Conservation (phyloP, 2,329 filamentous ascomycete species). For the Penicillium sp. region DNA sequence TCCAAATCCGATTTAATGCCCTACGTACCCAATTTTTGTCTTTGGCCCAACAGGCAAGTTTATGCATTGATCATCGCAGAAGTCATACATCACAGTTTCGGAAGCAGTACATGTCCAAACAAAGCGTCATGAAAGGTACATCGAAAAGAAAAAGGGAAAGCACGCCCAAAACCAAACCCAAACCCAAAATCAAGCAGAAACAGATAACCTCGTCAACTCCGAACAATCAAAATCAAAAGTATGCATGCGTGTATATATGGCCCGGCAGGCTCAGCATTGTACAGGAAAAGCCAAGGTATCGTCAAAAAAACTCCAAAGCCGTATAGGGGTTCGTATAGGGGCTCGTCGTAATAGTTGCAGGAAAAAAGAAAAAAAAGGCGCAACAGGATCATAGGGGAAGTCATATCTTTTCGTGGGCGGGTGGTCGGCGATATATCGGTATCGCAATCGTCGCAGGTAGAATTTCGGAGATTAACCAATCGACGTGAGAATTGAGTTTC, state of each 20-base stretch:
- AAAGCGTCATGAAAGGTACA: background rate
- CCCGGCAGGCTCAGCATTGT: background rate
- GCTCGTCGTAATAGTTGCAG: background rate
- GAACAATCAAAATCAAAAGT: background rate
- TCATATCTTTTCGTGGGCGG: constrained; percentile 3
- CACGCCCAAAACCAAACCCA: background rate
- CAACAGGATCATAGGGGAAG: background rate
- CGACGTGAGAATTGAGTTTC: background rate
- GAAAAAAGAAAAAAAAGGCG: background rate
- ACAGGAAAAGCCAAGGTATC: background rate
- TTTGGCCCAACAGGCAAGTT: background rate
- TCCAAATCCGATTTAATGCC: background rate
- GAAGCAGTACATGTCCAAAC: background rate
- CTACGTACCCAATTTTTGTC: background rate
- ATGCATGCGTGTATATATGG: background rate
- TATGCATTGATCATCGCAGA: background rate
- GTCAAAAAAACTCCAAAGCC: background rate
- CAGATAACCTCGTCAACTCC: background rate
- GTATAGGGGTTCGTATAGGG: background rate
- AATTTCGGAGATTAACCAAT: background rate
- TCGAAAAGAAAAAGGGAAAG: background rate
- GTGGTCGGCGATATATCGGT: background rate
- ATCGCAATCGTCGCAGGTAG: background rate
- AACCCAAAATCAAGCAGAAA: background rate
- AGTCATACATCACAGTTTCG: background rate